These are phyloP conservation scores for Alloteropsis semialata DNA, from an alignment of 176 grass and related monocot genomes.

Conservation along the genomic window DNA sequence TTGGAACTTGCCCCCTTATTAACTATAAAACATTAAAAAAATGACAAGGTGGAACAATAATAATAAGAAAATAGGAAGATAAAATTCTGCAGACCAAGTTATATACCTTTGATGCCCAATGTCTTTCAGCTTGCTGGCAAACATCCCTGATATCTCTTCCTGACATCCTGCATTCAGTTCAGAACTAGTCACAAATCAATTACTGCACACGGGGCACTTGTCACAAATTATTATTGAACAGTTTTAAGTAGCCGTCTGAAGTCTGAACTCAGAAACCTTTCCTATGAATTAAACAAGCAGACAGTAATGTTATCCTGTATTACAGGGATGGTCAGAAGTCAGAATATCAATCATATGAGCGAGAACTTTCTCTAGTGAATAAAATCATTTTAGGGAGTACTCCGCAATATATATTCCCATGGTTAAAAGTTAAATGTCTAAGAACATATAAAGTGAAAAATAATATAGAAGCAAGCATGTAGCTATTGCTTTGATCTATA, in stretches of 20 bases:
- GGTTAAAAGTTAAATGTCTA: not conserved
- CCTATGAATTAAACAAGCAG: not conserved
- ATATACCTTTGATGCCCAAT: slow-evolving; percentile 91
- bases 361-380: not conserved
- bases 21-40: slow-evolving; percentile 39
- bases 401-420: not conserved
- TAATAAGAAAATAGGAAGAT: not conserved
- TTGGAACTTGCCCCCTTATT: slow-evolving; percentile 73
- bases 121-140: slow-evolving; percentile 94
- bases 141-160: slow-evolving; percentile 91
- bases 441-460: not conserved
- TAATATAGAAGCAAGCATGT: not conserved
- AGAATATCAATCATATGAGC: not conserved
- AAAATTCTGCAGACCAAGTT: not conserved
- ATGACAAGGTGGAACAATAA: not conserved
- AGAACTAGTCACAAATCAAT: slow-evolving; percentile 1
- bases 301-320: not conserved
- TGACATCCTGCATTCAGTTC: slow-evolving; percentile 79
- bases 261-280: not conserved
- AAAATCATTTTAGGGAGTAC: not conserved
- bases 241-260: not conserved
- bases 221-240: not conserved
- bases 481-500: not conserved
- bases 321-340: not conserved
- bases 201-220: not conserved